A percentile compares a stretch with the other conserved stretches of the same genome.
Evolutionary conservation across 176 grass and related monocot species (phyloP).

Genomic region (Secale cereale): DNA sequence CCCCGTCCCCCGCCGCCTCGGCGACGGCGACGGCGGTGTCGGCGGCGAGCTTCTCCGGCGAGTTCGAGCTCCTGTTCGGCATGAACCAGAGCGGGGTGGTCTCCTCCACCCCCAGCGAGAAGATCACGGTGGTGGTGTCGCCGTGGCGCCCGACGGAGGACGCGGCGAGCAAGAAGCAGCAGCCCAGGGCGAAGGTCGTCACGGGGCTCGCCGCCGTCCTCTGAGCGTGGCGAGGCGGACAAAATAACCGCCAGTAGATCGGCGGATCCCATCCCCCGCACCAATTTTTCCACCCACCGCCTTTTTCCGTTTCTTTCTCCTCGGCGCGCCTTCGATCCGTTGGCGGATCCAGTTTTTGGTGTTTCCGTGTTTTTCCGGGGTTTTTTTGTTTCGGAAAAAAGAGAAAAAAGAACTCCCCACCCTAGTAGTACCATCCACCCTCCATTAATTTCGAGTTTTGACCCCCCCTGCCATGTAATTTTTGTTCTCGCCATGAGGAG

Average conservation of each 20-base stretch:
- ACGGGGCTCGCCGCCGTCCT: conserved; percentile 75
- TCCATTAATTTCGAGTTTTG: conserved; percentile 4
- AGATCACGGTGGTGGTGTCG: conserved; percentile 63
- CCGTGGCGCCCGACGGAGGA: conserved; percentile 47
- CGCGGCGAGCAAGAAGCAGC: conserved; percentile 2
- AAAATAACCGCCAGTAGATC: not conserved
- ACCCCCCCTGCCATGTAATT: conserved; percentile 23
- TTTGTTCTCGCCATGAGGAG: conserved; percentile 38
- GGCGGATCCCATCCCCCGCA: not conserved
- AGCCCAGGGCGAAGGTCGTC: conserved; percentile 57
- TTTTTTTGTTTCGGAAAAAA: conserved; percentile 53
- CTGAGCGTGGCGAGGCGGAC: conserved; percentile 53
- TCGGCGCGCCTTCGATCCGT: conserved; percentile 39
- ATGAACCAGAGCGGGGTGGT: not conserved
- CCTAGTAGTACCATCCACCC: not conserved
- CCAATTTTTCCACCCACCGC: not conserved
- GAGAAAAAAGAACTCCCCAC: conserved; percentile 26
- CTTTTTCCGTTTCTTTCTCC: conserved; percentile 24
- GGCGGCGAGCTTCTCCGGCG: conserved; percentile 43
- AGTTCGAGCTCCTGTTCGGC: conserved; percentile 56
- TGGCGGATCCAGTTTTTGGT: conserved; percentile 47
- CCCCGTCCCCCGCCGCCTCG: not conserved
- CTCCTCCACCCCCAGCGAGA: not conserved
- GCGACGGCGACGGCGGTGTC: conserved; percentile 24
- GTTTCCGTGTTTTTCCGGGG: conserved; percentile 42